These are phyloP conservation scores for Colletotrichum cordylinicola DNA, from an alignment of 2,329 filamentous ascomycete species.

Conservation along the genomic window DNA sequence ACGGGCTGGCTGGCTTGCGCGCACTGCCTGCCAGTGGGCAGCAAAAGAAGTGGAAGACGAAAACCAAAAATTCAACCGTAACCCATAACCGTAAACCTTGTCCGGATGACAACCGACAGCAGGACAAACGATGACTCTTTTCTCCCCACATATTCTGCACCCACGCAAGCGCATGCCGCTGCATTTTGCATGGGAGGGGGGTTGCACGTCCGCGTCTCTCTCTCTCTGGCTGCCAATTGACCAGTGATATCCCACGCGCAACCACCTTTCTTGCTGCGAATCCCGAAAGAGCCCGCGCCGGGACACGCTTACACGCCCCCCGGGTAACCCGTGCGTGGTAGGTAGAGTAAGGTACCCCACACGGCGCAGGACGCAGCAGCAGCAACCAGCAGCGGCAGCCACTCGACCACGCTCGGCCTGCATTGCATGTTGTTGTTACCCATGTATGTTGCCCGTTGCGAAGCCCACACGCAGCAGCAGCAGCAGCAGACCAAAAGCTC, in stretches of 20 bases:
- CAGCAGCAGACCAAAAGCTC: background rate
- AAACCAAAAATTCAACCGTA: background rate
- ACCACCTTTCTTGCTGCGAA: background rate
- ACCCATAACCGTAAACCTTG: background rate
- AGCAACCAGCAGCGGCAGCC: background rate
- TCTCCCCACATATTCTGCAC: background rate
- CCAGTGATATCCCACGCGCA: slow-evolving; percentile 13
- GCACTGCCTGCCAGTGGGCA: background rate
- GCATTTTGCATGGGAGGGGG: background rate
- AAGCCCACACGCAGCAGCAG: background rate
- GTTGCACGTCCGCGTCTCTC: background rate
- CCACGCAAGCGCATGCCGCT: background rate
- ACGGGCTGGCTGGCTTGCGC: background rate
- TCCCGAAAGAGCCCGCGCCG: background rate
- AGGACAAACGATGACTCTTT: slow-evolving; percentile 10
- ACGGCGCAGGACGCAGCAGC: background rate
- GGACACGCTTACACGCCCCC: background rate
- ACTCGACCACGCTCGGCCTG: background rate
- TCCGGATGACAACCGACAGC: background rate
- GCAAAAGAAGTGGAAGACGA: background rate
- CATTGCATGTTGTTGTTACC: background rate
- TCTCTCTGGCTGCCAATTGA: slow-evolving; percentile 1
- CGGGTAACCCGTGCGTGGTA: background rate
- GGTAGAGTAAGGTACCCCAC: background rate
- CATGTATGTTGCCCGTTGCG: background rate